Evolutionary conservation across 768 basidiomycete genomes (phyloP), one percentile per base, ranked within the genome.

Genomic region (Kwoniella pini): DNA sequence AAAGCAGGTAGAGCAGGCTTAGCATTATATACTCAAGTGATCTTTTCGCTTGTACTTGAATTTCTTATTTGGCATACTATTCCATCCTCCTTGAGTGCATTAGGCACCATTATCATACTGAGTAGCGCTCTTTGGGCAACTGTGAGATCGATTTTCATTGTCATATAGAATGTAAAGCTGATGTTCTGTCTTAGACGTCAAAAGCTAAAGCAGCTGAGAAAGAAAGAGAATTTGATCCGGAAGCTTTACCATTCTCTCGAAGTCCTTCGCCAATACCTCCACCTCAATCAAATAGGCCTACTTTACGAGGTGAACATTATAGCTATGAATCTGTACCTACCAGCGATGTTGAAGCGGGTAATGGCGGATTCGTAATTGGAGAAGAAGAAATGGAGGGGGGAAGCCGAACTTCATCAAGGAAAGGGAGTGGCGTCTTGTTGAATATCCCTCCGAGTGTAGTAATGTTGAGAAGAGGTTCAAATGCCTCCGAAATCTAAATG

Each of bases 31-130:
- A 79, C 81, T 4, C 63, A 88, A 83, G 82, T 90, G 36, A 80
- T 89, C n/a, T 90, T 87, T 69, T 85, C 88, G 0, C 80, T 83
- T 2, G 71, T 85, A 15, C 80, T 90, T 11, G 87, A 92, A 72
- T 80, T 84, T 3, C 63, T 87, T 40, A 82, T 88, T 67, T 89
- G 91, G 75, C 80, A 84, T 44, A 82, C 82, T 0, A 73, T 80
- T 4, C 88, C 88, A 0, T 83, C 87, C 0, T 64, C 80, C 1
- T 78, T 88, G 27, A 88, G 86, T 2, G 70, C 86, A 4, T 65
- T 85, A 10, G 90, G 90, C 1, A 85, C 85, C 1, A 43, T 80
- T 4, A 84, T 90, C 58, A 91, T 90, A 64, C 75, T 89, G 36
- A 65, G 79, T 1, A 82, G 84, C 10, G 88, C 88, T 0, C 63